Percentiles rank a stretch among this genome's conserved stretches.
Conservation (phyloP, 192 early-diverging fungal species). For the Thamnidium elegans region DNA sequence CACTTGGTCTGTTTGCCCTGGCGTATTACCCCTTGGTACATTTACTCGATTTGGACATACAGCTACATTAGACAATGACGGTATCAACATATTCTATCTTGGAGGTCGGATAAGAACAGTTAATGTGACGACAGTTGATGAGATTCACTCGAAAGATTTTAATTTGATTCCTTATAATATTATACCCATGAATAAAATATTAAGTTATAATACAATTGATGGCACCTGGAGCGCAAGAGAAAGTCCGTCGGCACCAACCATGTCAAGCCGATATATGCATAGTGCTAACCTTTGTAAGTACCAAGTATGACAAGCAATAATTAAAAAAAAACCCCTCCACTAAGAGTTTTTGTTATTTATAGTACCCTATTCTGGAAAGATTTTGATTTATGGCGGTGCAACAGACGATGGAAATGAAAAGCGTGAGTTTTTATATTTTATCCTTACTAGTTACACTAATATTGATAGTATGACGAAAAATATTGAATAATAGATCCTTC, state of each 20-base stretch:
- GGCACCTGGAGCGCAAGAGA: neutral
- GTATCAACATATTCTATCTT: neutral
- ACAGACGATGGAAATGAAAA: neutral
- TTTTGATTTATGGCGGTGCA: constrained; percentile 11
- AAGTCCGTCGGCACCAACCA: neutral
- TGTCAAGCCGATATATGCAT: neutral
- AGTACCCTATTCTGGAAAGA: constrained; percentile 7
- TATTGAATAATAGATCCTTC: neutral
- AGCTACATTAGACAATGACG: neutral
- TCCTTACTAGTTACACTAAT: neutral
- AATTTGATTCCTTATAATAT: neutral
- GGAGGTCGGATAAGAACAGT: neutral
- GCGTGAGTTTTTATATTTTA: neutral
- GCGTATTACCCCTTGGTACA: neutral
- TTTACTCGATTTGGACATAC: constrained; percentile 7
- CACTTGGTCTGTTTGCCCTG: neutral
- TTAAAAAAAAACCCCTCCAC: no score
- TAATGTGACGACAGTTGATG: no score
- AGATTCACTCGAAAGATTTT: no score
- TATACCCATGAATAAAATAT: constrained; percentile 3
- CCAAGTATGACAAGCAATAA: neutral
- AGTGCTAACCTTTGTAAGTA: constrained; percentile 4
- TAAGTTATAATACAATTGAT: neutral
- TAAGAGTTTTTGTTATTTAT: neutral
- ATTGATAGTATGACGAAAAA: neutral